Percentiles rank a stretch among this genome's conserved stretches.
Conservation (phyloP, 2,329 filamentous ascomycete genomes). For the Trichoderma arundinaceum region DNA sequence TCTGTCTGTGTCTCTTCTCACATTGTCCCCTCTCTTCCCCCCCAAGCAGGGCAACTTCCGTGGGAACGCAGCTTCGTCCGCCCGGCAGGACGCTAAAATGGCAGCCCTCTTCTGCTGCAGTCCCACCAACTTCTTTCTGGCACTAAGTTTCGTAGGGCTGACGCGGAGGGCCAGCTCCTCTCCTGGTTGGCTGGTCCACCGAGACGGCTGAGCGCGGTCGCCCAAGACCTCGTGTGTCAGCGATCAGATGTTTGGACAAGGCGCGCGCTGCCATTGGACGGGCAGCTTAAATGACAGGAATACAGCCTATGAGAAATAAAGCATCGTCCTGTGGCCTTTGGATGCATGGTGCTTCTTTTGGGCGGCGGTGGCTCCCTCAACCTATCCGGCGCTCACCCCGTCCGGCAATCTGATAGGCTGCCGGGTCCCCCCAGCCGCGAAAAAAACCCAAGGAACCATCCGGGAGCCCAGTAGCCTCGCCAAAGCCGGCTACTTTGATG, state of each 20-base stretch:
- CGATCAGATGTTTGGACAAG: slow-evolving; percentile 24
- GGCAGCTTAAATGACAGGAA: slow-evolving; percentile 27
- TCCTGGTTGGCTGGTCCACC: slow-evolving; percentile 33
- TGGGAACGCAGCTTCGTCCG: slow-evolving; percentile 14
- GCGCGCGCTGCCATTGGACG: slow-evolving; percentile 28
- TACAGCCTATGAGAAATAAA: slow-evolving; percentile 21
- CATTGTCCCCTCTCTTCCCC: neutral
- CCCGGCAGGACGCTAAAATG: slow-evolving; percentile 24
- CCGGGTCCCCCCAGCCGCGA: neutral
- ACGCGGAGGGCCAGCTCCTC: slow-evolving; percentile 32
- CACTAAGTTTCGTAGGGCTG: slow-evolving; percentile 38
- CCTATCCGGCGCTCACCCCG: slow-evolving; percentile 10
- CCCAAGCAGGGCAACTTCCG: slow-evolving; percentile 9
- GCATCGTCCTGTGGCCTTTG: neutral
- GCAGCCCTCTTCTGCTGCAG: slow-evolving; percentile 25
- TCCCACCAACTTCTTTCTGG: slow-evolving; percentile 30
- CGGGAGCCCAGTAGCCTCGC: slow-evolving; percentile 21
- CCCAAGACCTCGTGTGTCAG: slow-evolving; percentile 27
- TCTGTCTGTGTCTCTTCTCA: neutral
- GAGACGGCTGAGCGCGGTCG: slow-evolving; percentile 31
- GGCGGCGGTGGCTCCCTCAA: slow-evolving; percentile 23
- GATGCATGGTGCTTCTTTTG: slow-evolving; percentile 9
- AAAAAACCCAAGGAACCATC: slow-evolving; percentile 11
- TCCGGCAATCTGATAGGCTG: slow-evolving; percentile 25
- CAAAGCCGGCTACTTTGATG: slow-evolving; percentile 1